These are phyloP conservation scores for Fonsecaea pedrosoi DNA, from an alignment of 2,329 filamentous ascomycete species.

Conservation along the genomic window DNA sequence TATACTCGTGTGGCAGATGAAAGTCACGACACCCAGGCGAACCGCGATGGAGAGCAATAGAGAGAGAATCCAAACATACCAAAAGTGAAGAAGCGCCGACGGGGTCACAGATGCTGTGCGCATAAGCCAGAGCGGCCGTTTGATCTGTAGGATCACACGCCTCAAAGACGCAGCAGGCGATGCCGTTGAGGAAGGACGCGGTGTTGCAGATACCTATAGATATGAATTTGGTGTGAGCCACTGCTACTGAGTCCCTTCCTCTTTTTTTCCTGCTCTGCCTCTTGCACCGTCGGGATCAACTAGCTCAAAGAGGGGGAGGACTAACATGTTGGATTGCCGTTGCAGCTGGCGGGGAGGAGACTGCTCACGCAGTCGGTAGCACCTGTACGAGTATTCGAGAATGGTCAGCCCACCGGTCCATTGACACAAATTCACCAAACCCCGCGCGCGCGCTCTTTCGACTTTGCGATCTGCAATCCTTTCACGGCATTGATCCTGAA, in stretches of 20 bases:
- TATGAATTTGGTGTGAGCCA: neutral
- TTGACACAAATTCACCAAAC: conserved; percentile 6
- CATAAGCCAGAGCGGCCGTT: conserved; percentile 43
- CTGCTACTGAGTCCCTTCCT: neutral
- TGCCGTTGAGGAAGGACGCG: conserved; percentile 54
- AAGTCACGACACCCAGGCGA: too few relatives aligned
- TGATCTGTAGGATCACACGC: conserved; percentile 55
- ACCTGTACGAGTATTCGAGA: conserved; percentile 20
- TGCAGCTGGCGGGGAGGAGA: conserved; percentile 50
- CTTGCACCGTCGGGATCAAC: neutral
- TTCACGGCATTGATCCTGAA: too few relatives aligned
- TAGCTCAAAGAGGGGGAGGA: neutral
- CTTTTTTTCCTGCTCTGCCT: neutral
- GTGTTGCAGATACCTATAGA: conserved; percentile 53
- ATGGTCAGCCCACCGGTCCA: conserved; percentile 7
- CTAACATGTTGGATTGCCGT: conserved; percentile 53
- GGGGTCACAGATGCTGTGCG: conserved; percentile 47
- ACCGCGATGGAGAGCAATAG: neutral
- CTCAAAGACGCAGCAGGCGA: conserved; percentile 58
- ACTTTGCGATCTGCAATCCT: too few relatives aligned
- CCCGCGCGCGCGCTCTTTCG: neutral
- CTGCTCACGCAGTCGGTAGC: conserved; percentile 48
- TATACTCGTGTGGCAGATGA: too few relatives aligned
- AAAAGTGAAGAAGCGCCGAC: conserved; percentile 47
- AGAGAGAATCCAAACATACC: conserved; percentile 24